These are phyloP conservation scores for Pleurotus citrinopileatus DNA, from an alignment of 768 basidiomycete genomes.

Conservation along the genomic window DNA sequence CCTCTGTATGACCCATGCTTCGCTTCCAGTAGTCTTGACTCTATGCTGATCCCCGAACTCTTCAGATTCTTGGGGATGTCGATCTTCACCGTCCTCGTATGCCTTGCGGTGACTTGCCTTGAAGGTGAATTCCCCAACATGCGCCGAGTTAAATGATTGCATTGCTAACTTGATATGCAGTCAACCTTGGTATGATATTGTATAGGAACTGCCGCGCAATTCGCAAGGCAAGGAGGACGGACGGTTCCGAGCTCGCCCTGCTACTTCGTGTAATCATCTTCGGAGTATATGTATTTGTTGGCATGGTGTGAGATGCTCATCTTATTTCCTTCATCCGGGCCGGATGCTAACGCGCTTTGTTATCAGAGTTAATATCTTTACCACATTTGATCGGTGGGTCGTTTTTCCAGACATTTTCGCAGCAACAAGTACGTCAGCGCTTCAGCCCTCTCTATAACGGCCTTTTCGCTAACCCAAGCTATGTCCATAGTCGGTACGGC, in stretches of 20 bases:
- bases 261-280: constrained; percentile 31
- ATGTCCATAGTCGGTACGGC: constrained; percentile 26
- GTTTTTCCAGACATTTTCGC: constrained; percentile 28
- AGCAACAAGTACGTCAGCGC: constrained; percentile 25
- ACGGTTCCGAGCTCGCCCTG: constrained; percentile 23
- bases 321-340: not conserved
- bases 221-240: constrained; percentile 24
- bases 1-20: constrained; percentile 17
- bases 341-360: too few relatives aligned
- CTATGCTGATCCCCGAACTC: not conserved
- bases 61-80: constrained; percentile 20
- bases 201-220: constrained; percentile 29
- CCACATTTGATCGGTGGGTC: constrained; percentile 19
- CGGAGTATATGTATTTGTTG: constrained; percentile 28
- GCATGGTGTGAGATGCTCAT: constrained; percentile 25
- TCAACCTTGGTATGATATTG: constrained; percentile 24
- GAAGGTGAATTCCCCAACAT: constrained; percentile 22
- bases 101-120: constrained; percentile 24
- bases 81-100: constrained; percentile 24
- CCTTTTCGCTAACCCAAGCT: not conserved
- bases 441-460: not conserved
- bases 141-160: not conserved
- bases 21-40: not conserved
- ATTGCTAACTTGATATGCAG: constrained; percentile 16
- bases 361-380: constrained; percentile 29